phyloP scores from a whole-genome alignment of 768 basidiomycete genomes.

The Pleurotus tuber-regium region DNA sequence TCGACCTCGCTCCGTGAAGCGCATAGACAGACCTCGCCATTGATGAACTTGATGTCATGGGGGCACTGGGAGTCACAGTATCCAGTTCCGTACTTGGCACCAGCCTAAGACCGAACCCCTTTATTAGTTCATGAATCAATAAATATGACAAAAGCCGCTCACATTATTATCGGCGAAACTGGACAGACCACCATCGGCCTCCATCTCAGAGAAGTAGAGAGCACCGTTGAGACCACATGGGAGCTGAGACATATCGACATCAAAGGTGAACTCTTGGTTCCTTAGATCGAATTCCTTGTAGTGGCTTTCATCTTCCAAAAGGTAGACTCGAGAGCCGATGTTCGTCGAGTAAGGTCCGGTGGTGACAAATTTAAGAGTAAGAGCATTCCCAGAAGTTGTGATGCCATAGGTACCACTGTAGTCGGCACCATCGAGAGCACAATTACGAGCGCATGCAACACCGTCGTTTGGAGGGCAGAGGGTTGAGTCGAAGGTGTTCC shows the following conservation, averaged over 20 bases:
- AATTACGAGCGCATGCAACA: constrained; percentile 42
- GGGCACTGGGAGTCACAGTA: constrained; percentile 51
- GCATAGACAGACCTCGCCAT: constrained; percentile 40
- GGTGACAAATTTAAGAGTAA: constrained; percentile 51
- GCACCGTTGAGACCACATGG: constrained; percentile 61
- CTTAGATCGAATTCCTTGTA: constrained; percentile 46
- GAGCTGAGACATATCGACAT: constrained; percentile 57
- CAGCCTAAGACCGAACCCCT: constrained; percentile 30
- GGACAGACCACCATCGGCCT: constrained; percentile 49
- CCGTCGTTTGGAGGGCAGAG: constrained; percentile 43
- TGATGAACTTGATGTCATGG: constrained; percentile 58
- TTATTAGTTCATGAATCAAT: not conserved
- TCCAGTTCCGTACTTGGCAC: constrained; percentile 40
- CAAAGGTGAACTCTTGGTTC: constrained; percentile 62
- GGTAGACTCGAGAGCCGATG: constrained; percentile 46
- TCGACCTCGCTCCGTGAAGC: not conserved
- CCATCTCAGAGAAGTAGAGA: constrained; percentile 58
- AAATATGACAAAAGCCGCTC: constrained; percentile 12
- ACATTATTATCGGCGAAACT: constrained; percentile 54
- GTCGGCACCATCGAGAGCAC: constrained; percentile 45
- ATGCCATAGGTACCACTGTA: constrained; percentile 53
- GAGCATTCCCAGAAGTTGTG: constrained; percentile 41
- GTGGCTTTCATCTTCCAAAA: constrained; percentile 41
- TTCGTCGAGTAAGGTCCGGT: constrained; percentile 29
- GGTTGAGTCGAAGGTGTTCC: constrained; percentile 51